phyloP scores from a whole-genome alignment of 2,329 filamentous ascomycete species.

The Blumeria graminis region DNA sequence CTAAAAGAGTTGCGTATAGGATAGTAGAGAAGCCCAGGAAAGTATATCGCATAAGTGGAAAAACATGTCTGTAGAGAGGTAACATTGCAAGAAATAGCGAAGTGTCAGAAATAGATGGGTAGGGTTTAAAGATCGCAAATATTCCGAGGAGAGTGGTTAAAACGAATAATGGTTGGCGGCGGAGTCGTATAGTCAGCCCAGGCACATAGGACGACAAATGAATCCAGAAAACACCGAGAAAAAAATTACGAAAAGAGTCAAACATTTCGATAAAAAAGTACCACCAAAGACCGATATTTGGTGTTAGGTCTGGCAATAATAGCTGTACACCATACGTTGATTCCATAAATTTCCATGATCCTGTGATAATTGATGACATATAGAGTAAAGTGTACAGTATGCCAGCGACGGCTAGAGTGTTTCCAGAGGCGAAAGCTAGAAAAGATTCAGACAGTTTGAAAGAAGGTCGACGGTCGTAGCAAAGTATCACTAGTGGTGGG shows the following conservation, averaged over 20 bases:
- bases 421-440: constrained; percentile 27
- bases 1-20: constrained; percentile 68
- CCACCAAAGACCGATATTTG: constrained; percentile 95
- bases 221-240: constrained; percentile 93
- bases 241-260: constrained; percentile 90
- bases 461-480: constrained; percentile 35
- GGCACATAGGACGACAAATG: constrained; percentile 79
- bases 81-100: constrained; percentile 66
- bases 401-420: constrained; percentile 26
- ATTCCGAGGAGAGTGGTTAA: constrained; percentile 68
- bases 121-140: constrained; percentile 90
- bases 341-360: constrained; percentile 67
- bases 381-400: constrained; percentile 38
- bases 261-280: constrained; percentile 99
- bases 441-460: constrained; percentile 16
- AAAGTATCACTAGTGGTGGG: constrained; percentile 56
- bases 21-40: constrained; percentile 68
- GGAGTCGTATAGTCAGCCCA: constrained; percentile 59
- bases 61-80: constrained; percentile 72
- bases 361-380: constrained; percentile 50
- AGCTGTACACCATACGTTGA: constrained; percentile 89
- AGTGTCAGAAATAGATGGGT: constrained; percentile 78
- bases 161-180: constrained; percentile 67
- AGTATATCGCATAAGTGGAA: constrained; percentile 79
- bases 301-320: constrained; percentile 72